Evolutionary conservation across 169 alveolate genomes (phyloP).

Genomic region (Plasmodium gonderi): DNA sequence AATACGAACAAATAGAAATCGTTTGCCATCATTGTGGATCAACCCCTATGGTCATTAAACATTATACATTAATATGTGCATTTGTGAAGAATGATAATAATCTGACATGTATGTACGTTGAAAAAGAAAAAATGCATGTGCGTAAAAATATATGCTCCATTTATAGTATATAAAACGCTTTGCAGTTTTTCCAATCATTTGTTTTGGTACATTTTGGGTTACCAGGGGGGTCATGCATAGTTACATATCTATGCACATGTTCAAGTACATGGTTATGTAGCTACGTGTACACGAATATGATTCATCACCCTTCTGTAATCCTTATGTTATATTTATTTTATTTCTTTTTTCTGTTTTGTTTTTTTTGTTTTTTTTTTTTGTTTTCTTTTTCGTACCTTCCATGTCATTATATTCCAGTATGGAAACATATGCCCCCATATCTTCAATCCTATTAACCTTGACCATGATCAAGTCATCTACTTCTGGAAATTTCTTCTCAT

Average conservation of each 20-base stretch:
- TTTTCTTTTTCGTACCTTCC: conserved; percentile 87
- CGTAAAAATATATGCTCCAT: neutral
- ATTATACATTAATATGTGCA: too few species aligned
- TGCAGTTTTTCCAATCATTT: neutral
- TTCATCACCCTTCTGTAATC: too few species aligned
- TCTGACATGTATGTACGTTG: too few species aligned
- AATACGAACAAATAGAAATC: neutral
- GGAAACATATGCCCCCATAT: conserved; percentile 97
- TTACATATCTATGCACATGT: neutral
- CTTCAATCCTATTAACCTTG: conserved; percentile 94
- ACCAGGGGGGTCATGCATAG: too few species aligned
- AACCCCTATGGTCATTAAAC: too few species aligned
- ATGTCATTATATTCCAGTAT: conserved; percentile 97
- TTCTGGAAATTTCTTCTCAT: conserved; percentile 93
- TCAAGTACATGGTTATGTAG: neutral
- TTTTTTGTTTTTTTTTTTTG: neutral
- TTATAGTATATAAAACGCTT: neutral
- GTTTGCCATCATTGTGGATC: too few species aligned
- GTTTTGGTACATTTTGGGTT: too few species aligned
- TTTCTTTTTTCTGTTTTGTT: neutral
- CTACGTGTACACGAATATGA: neutral
- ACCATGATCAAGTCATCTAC: conserved; percentile 95
- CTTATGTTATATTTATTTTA: neutral
- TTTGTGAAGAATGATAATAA: too few species aligned
- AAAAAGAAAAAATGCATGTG: neutral